Conservation (phyloP, 2,329 filamentous ascomycete genomes). For the Botrytis tulipae region DNA sequence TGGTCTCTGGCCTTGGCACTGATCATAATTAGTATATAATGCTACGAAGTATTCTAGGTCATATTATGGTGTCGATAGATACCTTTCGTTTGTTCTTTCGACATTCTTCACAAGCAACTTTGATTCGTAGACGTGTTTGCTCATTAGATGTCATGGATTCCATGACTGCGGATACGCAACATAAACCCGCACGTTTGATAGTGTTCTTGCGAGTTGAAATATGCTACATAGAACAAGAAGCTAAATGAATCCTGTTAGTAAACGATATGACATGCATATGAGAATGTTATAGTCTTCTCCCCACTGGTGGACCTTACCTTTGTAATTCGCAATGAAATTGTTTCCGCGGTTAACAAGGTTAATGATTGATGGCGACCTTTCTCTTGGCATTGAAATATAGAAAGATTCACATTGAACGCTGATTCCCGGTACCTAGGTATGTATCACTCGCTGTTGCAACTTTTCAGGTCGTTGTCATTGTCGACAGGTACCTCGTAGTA, state of each 20-base stretch:
- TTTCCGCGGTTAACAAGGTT: neutral
- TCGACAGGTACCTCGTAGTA: neutral
- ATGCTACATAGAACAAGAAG: neutral
- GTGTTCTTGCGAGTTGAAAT: neutral
- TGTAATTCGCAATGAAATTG: neutral
- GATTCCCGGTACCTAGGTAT: neutral
- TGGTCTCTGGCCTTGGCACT: constrained; percentile 7
- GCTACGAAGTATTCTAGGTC: neutral
- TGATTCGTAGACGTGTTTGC: neutral
- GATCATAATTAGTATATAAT: neutral
- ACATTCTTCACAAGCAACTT: constrained; percentile 7
- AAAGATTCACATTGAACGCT: neutral
- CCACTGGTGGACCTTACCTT: neutral
- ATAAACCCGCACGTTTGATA: neutral
- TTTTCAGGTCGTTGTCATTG: neutral
- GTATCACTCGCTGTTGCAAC: neutral
- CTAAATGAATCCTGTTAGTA: neutral
- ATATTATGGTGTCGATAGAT: neutral
- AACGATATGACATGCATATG: neutral
- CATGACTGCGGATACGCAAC: neutral
- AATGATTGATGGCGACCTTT: neutral
- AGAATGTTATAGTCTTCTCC: neutral
- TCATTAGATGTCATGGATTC: neutral
- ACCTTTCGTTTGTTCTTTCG: constrained; percentile 6
- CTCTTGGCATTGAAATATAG: neutral